Evolutionary conservation across 345 rosid species (phyloP), one percentile per base, ranked within the genome.

Genomic region (Camelina laxa): DNA sequence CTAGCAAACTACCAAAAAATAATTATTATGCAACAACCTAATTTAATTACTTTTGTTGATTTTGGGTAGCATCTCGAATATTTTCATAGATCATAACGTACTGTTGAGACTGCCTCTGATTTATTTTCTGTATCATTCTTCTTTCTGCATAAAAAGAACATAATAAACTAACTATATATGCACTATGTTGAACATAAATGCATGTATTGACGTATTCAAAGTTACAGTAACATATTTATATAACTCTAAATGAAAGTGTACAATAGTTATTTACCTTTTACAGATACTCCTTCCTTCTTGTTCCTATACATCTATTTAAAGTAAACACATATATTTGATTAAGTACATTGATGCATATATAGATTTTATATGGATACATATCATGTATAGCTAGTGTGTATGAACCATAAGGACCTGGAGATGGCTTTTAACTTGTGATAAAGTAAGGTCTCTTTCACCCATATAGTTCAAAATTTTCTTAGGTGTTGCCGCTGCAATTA

Each of bases 361-460:
- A 17, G 30, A 16, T 33, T 33, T 33, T 33, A 33, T 7, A 33
- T 33, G 9, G 36, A 33, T 7, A 33, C 36, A 1, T 33, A 33
- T 33, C 9, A 8, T 33, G 36, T 33, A 33, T 6, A 33, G 36
- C 9, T 33, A 33, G 36, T 44, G 8, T n/a, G 11, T 64, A 31
- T 48, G 15, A 27, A 17, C 19, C 38, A 42, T 15, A 49, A 48
- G 3, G 20, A 75, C 92, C 96, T 90, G 92, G 56, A 90, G 83
- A 78, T 87, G 96, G 79, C 92, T 90, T 68, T 90, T 87, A 16
- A 87, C 87, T 56, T 90, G 96, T 27, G 92, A 84, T 7, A 87
- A 76, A 0, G 88, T 85, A 44, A 90, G 83, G 71, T 76, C 83
- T 50, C 72, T 80, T 49, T 66, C 89, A 83, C 80, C 87, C 89